These are phyloP conservation scores for Podospora appendiculata DNA, from an alignment of 495 filamentous ascomycete species.

Conservation along the genomic window DNA sequence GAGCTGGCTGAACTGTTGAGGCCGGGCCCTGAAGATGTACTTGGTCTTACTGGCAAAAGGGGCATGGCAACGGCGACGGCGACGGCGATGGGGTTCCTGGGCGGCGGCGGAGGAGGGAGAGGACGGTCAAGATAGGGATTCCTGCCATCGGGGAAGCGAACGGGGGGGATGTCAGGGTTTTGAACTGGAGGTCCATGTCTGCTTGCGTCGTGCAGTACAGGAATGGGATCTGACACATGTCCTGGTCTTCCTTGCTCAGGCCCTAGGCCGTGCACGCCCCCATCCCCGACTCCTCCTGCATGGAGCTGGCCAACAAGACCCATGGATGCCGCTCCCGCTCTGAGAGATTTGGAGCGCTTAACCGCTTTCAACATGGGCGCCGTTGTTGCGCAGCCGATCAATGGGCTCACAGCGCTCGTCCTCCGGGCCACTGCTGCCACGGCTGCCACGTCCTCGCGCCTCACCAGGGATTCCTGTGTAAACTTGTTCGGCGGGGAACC, in stretches of 20 bases:
- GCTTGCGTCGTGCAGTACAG: constrained; percentile 25
- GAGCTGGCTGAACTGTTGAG: constrained; percentile 7
- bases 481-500: constrained; percentile 2
- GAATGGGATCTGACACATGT: constrained; percentile 32
- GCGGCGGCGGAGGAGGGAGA: constrained; percentile 28
- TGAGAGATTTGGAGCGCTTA: constrained; percentile 17
- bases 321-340: constrained; percentile 5
- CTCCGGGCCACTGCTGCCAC: not conserved
- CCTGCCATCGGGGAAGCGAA: constrained; percentile 19
- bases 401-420: not conserved
- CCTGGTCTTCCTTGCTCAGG: constrained; percentile 23
- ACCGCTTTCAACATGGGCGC: constrained; percentile 25
- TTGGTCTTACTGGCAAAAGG: constrained; percentile 33
- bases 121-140: constrained; percentile 31
- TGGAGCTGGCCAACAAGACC: constrained; percentile 1
- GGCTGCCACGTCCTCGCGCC: not conserved
- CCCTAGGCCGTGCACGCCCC: constrained; percentile 29
- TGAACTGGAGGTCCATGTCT: constrained; percentile 14
- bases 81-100: constrained; percentile 11
- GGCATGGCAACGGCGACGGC: constrained; percentile 12
- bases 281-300: constrained; percentile 17
- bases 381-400: constrained; percentile 1
- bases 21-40: constrained; percentile 29
- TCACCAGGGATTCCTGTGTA: not conserved
- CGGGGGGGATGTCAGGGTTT: constrained; percentile 25